Evolutionary conservation across 2,329 filamentous ascomycete species (phyloP).

Genomic region (Blastomyces gilchristii): DNA sequence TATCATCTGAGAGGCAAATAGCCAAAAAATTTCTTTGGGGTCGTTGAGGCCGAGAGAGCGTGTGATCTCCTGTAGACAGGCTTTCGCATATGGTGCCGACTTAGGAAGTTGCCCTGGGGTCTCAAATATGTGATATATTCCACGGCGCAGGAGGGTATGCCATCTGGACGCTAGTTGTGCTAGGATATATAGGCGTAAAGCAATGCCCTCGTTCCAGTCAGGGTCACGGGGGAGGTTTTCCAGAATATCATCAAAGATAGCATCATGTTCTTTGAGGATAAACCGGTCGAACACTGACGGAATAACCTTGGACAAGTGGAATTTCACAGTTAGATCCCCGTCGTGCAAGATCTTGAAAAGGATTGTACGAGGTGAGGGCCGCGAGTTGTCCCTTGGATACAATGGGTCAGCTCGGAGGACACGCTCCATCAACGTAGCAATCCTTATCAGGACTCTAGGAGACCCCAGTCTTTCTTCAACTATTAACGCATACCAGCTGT

Average conservation of each 20-base stretch:
- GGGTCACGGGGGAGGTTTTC: constrained; percentile 63
- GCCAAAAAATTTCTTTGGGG: constrained; percentile 60
- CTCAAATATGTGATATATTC: constrained; percentile 91
- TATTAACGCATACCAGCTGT: constrained; percentile 62
- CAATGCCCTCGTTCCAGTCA: constrained; percentile 69
- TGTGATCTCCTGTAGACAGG: constrained; percentile 60
- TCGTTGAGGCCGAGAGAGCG: constrained; percentile 53
- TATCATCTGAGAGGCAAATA: constrained; percentile 81
- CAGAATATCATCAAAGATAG: constrained; percentile 76
- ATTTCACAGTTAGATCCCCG: constrained; percentile 62
- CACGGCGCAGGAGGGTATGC: constrained; percentile 75
- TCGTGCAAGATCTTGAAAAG: constrained; percentile 62
- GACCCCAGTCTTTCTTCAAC: constrained; percentile 62
- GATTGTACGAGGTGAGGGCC: constrained; percentile 57
- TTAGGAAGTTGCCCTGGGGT: constrained; percentile 61
- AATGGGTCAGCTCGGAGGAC: constrained; percentile 57
- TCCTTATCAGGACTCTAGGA: constrained; percentile 52
- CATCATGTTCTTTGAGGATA: constrained; percentile 71
- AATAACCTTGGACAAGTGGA: constrained; percentile 58
- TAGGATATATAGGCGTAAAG: constrained; percentile 66
- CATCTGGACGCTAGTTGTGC: constrained; percentile 69
- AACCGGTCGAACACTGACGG: constrained; percentile 70
- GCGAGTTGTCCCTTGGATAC: constrained; percentile 51
- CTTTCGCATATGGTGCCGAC: constrained; percentile 59
- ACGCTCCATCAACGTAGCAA: constrained; percentile 59